phyloP scores from a whole-genome alignment of 371 early-diverging fungal species.

The Capillidium heterosporum region DNA sequence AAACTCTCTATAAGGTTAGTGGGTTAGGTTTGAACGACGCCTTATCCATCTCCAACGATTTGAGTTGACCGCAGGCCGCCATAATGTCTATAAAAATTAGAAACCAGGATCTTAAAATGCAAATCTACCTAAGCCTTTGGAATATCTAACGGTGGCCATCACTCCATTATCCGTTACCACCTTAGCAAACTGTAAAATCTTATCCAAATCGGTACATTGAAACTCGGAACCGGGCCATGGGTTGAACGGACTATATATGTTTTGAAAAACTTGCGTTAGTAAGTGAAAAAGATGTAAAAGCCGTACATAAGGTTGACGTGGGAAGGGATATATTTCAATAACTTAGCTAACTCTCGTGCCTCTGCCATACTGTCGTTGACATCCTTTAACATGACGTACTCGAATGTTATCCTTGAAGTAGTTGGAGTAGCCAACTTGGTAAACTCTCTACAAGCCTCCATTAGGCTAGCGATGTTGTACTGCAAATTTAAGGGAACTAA shows the following conservation, averaged over 20 bases:
- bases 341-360: conserved; percentile 37
- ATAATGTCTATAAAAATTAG: conserved; percentile 30
- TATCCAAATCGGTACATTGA: conserved; percentile 24
- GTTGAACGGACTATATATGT: conserved; percentile 37
- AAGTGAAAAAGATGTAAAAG: background rate
- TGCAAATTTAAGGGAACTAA: conserved; percentile 79
- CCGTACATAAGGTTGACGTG: conserved; percentile 71
- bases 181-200: conserved; percentile 27
- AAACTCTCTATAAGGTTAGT: no score
- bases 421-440: conserved; percentile 18
- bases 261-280: background rate
- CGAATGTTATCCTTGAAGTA: conserved; percentile 47
- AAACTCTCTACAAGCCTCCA: conserved; percentile 54
- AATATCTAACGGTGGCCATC: conserved; percentile 29
- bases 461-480: conserved; percentile 42
- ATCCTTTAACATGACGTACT: conserved; percentile 72
- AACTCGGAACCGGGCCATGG: conserved; percentile 60
- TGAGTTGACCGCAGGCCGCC: conserved; percentile 58
- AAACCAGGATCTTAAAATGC: background rate
- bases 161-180: conserved; percentile 22
- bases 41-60: conserved; percentile 12
- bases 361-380: conserved; percentile 56
- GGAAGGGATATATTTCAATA: conserved; percentile 42
- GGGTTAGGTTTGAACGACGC: no score
- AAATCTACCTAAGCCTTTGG: conserved; percentile 30